phyloP scores from a whole-genome alignment of 176 grass and related monocot genomes.

The Carex parvula region DNA sequence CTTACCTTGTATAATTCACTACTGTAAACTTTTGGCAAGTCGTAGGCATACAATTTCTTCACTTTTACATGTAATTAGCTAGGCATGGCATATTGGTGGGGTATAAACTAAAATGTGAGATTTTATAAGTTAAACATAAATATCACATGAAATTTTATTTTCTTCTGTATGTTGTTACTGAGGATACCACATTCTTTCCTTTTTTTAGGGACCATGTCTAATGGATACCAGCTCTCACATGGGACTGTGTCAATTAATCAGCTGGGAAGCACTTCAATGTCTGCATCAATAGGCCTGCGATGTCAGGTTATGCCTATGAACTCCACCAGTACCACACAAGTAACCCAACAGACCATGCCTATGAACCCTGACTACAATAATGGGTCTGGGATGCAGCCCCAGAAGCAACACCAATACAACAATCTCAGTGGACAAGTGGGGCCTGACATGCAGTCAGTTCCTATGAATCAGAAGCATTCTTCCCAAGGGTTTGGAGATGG shows the following conservation, averaged over 20 bases:
- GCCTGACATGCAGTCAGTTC: conserved; percentile 63
- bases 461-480: conserved; percentile 65
- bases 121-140: neutral
- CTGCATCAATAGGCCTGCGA: conserved; percentile 53
- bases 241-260: conserved; percentile 50
- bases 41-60: neutral
- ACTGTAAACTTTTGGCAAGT: neutral
- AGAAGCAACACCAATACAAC: conserved; percentile 70
- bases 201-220: conserved; percentile 58
- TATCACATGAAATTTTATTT: neutral
- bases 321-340: conserved; percentile 17
- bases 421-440: conserved; percentile 54
- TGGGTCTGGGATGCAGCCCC: conserved; percentile 74
- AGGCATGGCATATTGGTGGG: conserved; percentile 11
- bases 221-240: conserved; percentile 62
- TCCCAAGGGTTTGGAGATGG: conserved; percentile 29
- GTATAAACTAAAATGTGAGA: conserved; percentile 21
- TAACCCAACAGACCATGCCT: conserved; percentile 45
- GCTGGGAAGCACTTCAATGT: conserved; percentile 46
- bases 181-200: conserved; percentile 20
- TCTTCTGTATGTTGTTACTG: conserved; percentile 7
- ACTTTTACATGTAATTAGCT: conserved; percentile 10
- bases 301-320: conserved; percentile 45
- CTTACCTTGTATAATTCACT: neutral
- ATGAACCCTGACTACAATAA: conserved; percentile 70